Evolutionary conservation across 495 filamentous ascomycete species (phyloP).

Genomic region (Hyaloscypha hepaticicola): DNA sequence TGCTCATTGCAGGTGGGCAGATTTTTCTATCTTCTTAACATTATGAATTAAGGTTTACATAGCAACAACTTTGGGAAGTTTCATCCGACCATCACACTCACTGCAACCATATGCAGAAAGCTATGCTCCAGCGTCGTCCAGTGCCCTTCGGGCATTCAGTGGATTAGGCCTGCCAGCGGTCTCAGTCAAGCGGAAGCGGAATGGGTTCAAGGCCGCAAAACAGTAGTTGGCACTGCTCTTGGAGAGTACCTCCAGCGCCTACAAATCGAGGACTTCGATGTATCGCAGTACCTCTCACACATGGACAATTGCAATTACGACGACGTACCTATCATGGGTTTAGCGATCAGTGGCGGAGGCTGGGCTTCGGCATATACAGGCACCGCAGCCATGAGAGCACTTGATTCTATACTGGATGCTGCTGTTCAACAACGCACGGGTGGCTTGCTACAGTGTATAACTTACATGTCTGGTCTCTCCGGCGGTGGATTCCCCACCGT

Average conservation of each 20-base stretch:
- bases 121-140: slow-evolving; percentile 17
- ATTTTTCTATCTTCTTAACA: no score
- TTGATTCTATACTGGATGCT: slow-evolving; percentile 11
- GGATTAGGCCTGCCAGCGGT: slow-evolving; percentile 9
- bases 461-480: slow-evolving; percentile 17
- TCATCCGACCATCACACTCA: slow-evolving; percentile 22
- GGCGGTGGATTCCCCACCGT: slow-evolving; percentile 15
- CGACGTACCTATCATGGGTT: slow-evolving; percentile 12
- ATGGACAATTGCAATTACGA: background rate
- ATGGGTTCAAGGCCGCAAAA: slow-evolving; percentile 11
- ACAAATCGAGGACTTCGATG: slow-evolving; percentile 14
- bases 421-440: slow-evolving; percentile 9
- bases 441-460: slow-evolving; percentile 14
- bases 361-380: slow-evolving; percentile 14
- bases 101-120: background rate
- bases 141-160: slow-evolving; percentile 15
- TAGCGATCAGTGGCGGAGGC: slow-evolving; percentile 22
- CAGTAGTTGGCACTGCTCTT: slow-evolving; percentile 8
- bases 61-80: background rate
- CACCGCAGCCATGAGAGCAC: slow-evolving; percentile 16
- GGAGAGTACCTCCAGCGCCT: slow-evolving; percentile 12
- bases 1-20: no score
- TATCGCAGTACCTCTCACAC: background rate
- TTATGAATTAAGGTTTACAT: no score
- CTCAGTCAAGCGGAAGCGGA: slow-evolving; percentile 9